Evolutionary conservation across 805 yeast species (phyloP).

Genomic region (Teunomyces funiuensis): DNA sequence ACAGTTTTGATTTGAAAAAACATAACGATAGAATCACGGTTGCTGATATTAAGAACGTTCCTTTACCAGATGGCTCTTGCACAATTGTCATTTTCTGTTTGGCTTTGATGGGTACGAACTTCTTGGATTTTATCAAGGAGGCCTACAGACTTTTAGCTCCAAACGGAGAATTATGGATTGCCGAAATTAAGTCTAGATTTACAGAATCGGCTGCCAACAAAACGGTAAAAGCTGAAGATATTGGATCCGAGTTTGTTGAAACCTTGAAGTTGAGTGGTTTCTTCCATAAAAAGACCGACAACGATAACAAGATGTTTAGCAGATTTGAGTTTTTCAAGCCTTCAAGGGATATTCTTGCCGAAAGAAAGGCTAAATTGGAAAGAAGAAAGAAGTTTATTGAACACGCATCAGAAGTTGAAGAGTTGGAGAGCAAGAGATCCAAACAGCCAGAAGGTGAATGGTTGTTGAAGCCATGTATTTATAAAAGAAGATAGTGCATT

Average conservation of each 20-base stretch:
- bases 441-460: slow-evolving; percentile 75
- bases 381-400: slow-evolving; percentile 70
- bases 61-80: slow-evolving; percentile 75
- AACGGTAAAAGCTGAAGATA: slow-evolving; percentile 36
- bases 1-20: slow-evolving; percentile 88
- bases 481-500: slow-evolving; percentile 66
- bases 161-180: slow-evolving; percentile 94
- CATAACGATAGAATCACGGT: slow-evolving; percentile 90
- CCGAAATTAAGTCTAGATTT: slow-evolving; percentile 93
- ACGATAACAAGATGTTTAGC: slow-evolving; percentile 88
- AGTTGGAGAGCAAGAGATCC: slow-evolving; percentile 53
- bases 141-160: slow-evolving; percentile 86
- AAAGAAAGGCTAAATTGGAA: slow-evolving; percentile 59
- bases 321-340: slow-evolving; percentile 94
- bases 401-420: slow-evolving; percentile 60
- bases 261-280: slow-evolving; percentile 78
- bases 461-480: slow-evolving; percentile 94
- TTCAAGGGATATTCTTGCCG: slow-evolving; percentile 61
- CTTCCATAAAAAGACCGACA: slow-evolving; percentile 85
- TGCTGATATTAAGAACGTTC: slow-evolving; percentile 93
- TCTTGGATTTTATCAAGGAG: slow-evolving; percentile 86
- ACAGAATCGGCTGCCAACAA: slow-evolving; percentile 46
- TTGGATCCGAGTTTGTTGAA: slow-evolving; percentile 77
- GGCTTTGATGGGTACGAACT: slow-evolving; percentile 96
- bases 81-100: slow-evolving; percentile 90